A percentile compares a stretch with the other conserved stretches of the same genome.
phyloP scores from a whole-genome alignment of 2,329 filamentous ascomycete species.

The Fusarium subglutinans region DNA sequence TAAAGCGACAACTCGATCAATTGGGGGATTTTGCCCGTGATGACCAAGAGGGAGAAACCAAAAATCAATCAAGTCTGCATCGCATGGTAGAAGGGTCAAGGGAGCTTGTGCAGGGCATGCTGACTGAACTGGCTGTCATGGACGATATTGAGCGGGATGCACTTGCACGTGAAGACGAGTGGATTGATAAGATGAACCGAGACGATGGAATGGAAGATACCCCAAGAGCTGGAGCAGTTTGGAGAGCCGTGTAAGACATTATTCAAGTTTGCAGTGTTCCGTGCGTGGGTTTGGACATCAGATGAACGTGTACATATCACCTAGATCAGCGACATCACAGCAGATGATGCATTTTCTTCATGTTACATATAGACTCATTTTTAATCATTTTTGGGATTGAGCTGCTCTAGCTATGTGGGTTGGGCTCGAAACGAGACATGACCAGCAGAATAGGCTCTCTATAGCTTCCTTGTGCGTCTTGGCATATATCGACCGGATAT shows the following conservation, averaged over 20 bases:
- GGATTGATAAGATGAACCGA: slow-evolving; percentile 65
- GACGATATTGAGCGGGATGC: slow-evolving; percentile 68
- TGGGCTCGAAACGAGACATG: background rate
- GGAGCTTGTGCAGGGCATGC: slow-evolving; percentile 65
- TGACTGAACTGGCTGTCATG: slow-evolving; percentile 71
- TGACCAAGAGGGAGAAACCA: background rate
- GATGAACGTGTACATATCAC: background rate
- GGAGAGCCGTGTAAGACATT: slow-evolving; percentile 51
- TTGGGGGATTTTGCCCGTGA: slow-evolving; percentile 49
- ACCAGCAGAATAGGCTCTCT: background rate
- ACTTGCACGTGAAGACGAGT: slow-evolving; percentile 63
- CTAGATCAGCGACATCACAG: slow-evolving; percentile 16
- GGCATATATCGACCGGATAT: slow-evolving; percentile 21
- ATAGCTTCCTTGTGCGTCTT: background rate
- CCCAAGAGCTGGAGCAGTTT: slow-evolving; percentile 58
- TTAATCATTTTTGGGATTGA: slow-evolving; percentile 1
- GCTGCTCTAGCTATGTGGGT: slow-evolving; percentile 8
- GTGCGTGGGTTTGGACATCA: background rate
- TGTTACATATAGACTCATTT: slow-evolving; percentile 21
- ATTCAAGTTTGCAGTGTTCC: background rate
- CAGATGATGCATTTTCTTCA: slow-evolving; percentile 16
- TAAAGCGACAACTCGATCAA: slow-evolving; percentile 59
- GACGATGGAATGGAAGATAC: slow-evolving; percentile 50
- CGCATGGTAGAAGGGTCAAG: slow-evolving; percentile 59
- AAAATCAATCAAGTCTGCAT: slow-evolving; percentile 51